Base-by-base conservation (phyloP, 305 asterid genomes). In the Vinca major region DNA sequence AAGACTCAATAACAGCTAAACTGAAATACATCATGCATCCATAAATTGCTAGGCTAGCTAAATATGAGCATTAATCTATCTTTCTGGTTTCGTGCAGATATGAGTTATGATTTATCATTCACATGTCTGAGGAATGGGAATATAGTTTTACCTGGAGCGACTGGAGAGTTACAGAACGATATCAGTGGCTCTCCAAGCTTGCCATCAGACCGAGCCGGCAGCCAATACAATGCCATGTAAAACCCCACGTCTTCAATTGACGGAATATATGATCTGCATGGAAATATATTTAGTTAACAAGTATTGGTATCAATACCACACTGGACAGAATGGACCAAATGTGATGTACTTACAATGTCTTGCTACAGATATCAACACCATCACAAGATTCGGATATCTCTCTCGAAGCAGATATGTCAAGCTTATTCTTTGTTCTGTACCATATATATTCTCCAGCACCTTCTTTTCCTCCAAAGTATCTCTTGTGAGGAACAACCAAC, bases 381-480 rank as follows among this genome's bases (percentile, higher is more conserved):
- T 81, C 89, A 72, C 62, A 73, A 73, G 77, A 69, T 70, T 82
- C 68, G 19, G 86, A 73, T 73, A 86, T 74, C 76, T 89, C 89
- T 72, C 77, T 73, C 66, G 82, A 91, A 72, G 78, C 82, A 82
- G 98, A 80, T 72, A 73, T 86, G 19, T 77, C 75, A 74, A 88
- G 89, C 88, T 83, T 91, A 66, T 78, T 63, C 81, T 83, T 82
- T n/a, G 85, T 73, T 76, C 99, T 86, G 80, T 84, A 89, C 99
- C 99, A 94, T 41, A 80, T 81, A 76, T 85, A 94, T 78, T 88
- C 84, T 66, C 98, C 93, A 75, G 60, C 81, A 74, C 97, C 99
- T 83, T 94, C 98, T 76, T 65, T 79, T 56, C 99, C 99, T 71
- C 99, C 98, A 68, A 91, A 91, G 71, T 94, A 91, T 70, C 74